Conservation (phyloP, 352 stramenopile genomes). For the Globisporangium echinulatum region DNA sequence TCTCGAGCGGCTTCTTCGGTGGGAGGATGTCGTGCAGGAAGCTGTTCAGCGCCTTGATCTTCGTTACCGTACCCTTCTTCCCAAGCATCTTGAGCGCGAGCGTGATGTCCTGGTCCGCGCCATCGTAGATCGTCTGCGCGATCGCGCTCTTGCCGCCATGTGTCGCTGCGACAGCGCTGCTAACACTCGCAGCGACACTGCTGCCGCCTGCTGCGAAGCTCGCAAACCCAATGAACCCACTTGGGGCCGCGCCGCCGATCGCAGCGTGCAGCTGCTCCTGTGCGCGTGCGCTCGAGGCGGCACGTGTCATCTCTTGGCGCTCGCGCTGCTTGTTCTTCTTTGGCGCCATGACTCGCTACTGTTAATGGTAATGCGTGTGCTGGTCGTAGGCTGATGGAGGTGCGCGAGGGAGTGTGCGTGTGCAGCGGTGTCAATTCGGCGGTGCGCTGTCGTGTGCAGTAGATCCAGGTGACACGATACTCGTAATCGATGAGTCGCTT, state of each 20-base stretch:
- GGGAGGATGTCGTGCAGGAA: conserved; percentile 59
- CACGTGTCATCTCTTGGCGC: conserved; percentile 75
- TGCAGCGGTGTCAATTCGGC: background rate
- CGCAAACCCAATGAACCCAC: conserved; percentile 66
- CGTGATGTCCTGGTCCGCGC: conserved; percentile 66
- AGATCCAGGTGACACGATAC: background rate
- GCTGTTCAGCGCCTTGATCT: conserved; percentile 71
- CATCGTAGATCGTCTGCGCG: conserved; percentile 66
- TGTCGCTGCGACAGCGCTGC: background rate
- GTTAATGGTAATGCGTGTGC: background rate
- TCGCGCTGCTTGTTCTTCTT: conserved; percentile 88
- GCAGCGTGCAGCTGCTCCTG: conserved; percentile 37
- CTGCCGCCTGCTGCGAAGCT: conserved; percentile 33
- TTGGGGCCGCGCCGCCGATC: conserved; percentile 9
- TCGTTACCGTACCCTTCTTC: conserved; percentile 79
- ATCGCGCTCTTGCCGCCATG: conserved; percentile 8
- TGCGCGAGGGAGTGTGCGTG: background rate
- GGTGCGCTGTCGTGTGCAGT: background rate
- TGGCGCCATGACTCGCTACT: conserved; percentile 21
- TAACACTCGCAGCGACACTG: conserved; percentile 5
- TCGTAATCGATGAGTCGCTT: background rate
- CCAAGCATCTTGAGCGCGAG: conserved; percentile 81
- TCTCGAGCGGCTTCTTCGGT: conserved; percentile 40
- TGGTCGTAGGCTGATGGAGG: no score
- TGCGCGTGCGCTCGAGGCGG: conserved; percentile 74